These are phyloP conservation scores for Lophium mytilinum DNA, from an alignment of 495 filamentous ascomycete species.

Conservation along the genomic window DNA sequence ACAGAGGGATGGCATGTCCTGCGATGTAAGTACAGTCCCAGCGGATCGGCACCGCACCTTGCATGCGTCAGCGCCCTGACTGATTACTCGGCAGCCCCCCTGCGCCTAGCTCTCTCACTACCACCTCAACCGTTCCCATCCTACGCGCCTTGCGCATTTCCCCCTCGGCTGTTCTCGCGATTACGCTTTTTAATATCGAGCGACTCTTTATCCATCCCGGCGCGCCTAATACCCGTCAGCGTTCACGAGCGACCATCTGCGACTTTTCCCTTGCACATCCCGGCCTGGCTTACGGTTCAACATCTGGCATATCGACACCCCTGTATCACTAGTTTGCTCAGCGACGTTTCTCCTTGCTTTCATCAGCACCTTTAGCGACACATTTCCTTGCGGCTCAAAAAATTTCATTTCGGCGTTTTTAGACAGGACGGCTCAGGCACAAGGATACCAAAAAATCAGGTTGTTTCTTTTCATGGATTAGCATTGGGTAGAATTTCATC, in stretches of 20 bases:
- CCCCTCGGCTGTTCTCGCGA: slow-evolving; percentile 1
- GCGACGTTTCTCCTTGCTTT: slow-evolving; percentile 9
- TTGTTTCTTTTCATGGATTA: slow-evolving; percentile 13
- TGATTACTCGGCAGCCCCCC: slow-evolving; percentile 21
- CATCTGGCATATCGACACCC: neutral
- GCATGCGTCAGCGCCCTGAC: slow-evolving; percentile 15
- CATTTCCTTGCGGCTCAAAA: neutral
- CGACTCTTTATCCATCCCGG: slow-evolving; percentile 16
- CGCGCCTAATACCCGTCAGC: slow-evolving; percentile 24
- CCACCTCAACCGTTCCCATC: neutral
- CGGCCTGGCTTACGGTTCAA: too few relatives aligned
- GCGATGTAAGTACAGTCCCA: slow-evolving; percentile 26
- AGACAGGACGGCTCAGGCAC: slow-evolving; percentile 25
- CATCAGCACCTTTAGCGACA: neutral
- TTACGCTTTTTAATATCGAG: slow-evolving; percentile 27
- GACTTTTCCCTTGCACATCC: neutral
- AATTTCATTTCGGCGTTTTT: slow-evolving; percentile 21
- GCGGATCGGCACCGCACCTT: slow-evolving; percentile 7
- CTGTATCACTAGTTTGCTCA: slow-evolving; percentile 3
- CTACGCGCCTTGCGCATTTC: slow-evolving; percentile 1
- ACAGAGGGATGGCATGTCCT: slow-evolving; percentile 19
- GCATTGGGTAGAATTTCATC: slow-evolving; percentile 23
- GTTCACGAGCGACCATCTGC: slow-evolving; percentile 12
- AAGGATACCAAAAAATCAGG: slow-evolving; percentile 24
- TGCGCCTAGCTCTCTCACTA: neutral